These are phyloP conservation scores for Lagenaria siceraria DNA, from an alignment of 306 rosid species.

Conservation along the genomic window DNA sequence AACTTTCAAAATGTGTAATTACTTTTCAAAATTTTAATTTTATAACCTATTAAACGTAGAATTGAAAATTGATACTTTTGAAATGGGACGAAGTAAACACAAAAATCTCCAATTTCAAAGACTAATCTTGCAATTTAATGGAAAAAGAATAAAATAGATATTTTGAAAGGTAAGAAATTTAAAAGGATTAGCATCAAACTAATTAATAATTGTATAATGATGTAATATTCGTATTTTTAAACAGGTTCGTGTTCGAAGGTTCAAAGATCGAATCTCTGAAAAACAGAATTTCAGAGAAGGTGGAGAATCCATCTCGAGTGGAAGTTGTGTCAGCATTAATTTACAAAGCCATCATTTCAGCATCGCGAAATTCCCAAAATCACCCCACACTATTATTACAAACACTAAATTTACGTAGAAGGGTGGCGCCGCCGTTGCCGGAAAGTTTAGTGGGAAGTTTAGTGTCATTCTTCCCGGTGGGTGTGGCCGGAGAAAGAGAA, in stretches of 20 bases:
- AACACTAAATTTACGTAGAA: conserved; percentile 18
- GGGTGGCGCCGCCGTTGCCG: conserved; percentile 19
- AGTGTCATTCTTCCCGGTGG: conserved; percentile 1
- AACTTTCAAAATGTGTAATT: no score
- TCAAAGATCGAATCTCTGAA: conserved; percentile 18
- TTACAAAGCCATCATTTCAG: conserved; percentile 16
- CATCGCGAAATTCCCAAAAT: conserved; percentile 4
- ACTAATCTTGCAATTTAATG: no score
- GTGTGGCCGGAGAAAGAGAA: not conserved
- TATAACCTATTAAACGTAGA: no score
- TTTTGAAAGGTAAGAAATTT: no score
- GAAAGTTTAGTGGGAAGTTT: conserved; percentile 20
- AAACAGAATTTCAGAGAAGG: not conserved
- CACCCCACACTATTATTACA: conserved; percentile 6
- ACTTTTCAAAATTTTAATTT: no score
- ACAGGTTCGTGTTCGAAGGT: conserved; percentile 11
- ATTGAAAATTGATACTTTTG: no score
- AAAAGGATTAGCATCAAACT: no score
- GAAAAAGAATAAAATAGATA: no score
- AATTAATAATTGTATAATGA: no score
- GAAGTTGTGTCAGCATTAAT: conserved; percentile 27
- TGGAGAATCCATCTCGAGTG: conserved; percentile 15
- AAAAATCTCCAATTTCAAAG: no score
- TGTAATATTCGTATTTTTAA: not conserved
- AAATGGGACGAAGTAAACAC: no score